A percentile compares a stretch with the other conserved stretches of the same genome.
These are phyloP conservation scores for Gossypium anomalum DNA, from an alignment of 345 rosid species.

Conservation along the genomic window DNA sequence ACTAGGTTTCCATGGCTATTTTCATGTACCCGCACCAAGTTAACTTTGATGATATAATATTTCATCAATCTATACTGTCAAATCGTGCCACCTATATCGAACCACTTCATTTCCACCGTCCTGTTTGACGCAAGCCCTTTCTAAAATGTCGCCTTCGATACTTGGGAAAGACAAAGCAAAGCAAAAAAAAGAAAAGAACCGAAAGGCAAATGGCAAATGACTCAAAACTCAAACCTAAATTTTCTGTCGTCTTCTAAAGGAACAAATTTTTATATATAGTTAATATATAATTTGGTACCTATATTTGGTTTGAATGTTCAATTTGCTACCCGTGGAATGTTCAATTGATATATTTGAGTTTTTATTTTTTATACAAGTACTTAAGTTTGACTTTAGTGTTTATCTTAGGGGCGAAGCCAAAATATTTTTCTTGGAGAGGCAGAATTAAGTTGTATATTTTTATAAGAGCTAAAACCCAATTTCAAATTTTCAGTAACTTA, in stretches of 20 bases:
- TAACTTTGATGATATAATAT: conserved; percentile 17
- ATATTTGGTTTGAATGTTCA: no score
- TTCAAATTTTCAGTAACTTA: no score
- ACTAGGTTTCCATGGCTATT: neutral
- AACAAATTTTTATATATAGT: neutral
- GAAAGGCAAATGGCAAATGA: neutral
- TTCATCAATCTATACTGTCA: neutral
- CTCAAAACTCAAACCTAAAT: neutral
- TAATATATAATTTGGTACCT: neutral
- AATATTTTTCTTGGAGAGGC: no score
- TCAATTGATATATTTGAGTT: no score
- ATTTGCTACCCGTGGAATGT: no score
- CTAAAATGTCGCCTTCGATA: neutral
- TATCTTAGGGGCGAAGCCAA: no score
- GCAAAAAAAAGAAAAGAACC: neutral
- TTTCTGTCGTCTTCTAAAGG: neutral
- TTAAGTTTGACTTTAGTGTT: no score
- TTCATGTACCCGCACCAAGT: neutral
- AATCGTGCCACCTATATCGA: conserved; percentile 8
- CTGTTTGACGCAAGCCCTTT: neutral
- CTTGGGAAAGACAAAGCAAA: neutral
- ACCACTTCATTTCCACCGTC: conserved; percentile 15
- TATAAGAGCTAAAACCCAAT: no score
- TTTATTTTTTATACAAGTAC: no score
- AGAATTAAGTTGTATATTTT: no score